Percentiles rank a stretch among this genome's conserved stretches.
phyloP scores from a whole-genome alignment of 108 stramenopile genomes.

The Schizochytrium sp. region DNA sequence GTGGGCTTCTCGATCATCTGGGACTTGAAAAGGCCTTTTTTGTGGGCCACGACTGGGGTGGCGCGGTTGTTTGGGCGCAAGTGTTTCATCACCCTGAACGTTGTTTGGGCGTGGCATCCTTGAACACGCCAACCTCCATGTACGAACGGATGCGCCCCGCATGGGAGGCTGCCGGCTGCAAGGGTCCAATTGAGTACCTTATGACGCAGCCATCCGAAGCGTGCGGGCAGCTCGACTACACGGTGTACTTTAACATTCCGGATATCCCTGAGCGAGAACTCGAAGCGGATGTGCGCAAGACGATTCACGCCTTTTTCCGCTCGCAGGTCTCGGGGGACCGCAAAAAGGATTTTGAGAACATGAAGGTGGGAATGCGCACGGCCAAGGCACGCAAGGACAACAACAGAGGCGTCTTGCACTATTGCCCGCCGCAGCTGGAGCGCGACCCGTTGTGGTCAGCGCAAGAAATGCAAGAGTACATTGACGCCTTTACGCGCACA shows the following conservation, averaged over 20 bases:
- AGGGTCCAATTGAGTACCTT: not conserved
- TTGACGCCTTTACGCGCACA: not conserved
- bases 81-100: not conserved
- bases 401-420: not conserved
- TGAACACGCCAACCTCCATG: not conserved
- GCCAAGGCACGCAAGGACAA: not conserved
- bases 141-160: not conserved
- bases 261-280: not conserved
- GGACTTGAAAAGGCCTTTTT: not conserved
- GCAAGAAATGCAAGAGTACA: not conserved
- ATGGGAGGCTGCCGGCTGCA: not conserved
- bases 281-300: not conserved
- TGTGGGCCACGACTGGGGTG: constrained; percentile 11
- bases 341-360: not conserved
- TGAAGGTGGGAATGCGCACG: not conserved
- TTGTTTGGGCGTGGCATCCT: not conserved
- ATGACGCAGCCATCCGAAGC: not conserved
- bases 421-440: not conserved
- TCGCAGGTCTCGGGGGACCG: not conserved
- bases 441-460: not conserved
- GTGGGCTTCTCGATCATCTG: not conserved
- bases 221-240: constrained; percentile 16
- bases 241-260: not conserved
- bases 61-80: not conserved
- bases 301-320: not conserved